Evolutionary conservation across 2,329 filamentous ascomycete species (phyloP).

Genomic region (Volutella citrinella): DNA sequence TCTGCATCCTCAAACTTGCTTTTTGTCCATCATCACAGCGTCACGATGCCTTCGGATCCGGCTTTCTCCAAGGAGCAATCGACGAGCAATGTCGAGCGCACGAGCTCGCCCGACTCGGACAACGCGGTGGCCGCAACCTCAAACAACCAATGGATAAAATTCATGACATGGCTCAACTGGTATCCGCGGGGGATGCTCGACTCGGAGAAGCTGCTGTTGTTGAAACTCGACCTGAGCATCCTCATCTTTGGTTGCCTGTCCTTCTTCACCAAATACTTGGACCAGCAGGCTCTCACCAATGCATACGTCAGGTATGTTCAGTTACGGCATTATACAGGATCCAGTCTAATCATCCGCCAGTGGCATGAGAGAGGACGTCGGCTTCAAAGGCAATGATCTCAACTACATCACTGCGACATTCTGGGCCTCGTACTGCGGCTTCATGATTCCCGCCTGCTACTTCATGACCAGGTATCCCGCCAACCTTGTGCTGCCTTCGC

Average conservation of each 20-base stretch:
- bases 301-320: slow-evolving; percentile 34
- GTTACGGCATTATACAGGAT: too few species aligned
- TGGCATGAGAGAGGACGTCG: too few species aligned
- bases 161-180: slow-evolving; percentile 30
- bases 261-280: slow-evolving; percentile 39
- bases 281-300: slow-evolving; percentile 35
- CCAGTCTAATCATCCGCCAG: too few species aligned
- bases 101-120: too few species aligned
- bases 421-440: slow-evolving; percentile 37
- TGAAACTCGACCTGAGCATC: slow-evolving; percentile 37
- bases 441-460: slow-evolving; percentile 42
- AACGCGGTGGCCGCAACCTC: neutral
- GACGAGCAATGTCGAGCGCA: too few species aligned
- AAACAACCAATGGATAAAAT: slow-evolving; percentile 23
- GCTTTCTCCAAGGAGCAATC: too few species aligned
- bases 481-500: too few species aligned
- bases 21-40: too few species aligned
- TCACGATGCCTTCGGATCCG: too few species aligned
- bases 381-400: too few species aligned
- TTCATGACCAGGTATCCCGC: too few species aligned
- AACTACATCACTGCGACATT: slow-evolving; percentile 28
- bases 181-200: slow-evolving; percentile 30
- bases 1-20: too few species aligned
- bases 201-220: slow-evolving; percentile 31
- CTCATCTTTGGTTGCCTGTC: slow-evolving; percentile 36